Evolutionary conservation across 495 filamentous ascomycete species (phyloP).

Genomic region (Penicillium pancosmium): DNA sequence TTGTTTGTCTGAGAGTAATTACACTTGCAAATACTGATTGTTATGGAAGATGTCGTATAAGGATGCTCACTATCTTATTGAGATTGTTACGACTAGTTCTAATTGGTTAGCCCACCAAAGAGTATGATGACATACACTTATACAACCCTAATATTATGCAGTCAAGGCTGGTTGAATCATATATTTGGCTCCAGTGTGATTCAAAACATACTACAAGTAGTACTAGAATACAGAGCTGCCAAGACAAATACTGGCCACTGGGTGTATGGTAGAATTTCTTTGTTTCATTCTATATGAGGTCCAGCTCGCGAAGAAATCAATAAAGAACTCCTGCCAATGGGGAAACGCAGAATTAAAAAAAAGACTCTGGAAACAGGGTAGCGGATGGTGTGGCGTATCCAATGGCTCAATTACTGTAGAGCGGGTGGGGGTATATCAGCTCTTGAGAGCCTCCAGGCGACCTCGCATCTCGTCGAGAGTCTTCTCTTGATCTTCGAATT

Average conservation of each 20-base stretch:
- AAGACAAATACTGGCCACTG: neutral
- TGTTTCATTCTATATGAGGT: slow-evolving; percentile 23
- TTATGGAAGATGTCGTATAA: too few relatives aligned
- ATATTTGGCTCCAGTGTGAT: too few relatives aligned
- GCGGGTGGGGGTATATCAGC: slow-evolving; percentile 48
- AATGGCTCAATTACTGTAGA: neutral
- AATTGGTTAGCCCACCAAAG: neutral
- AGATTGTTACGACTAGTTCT: neutral
- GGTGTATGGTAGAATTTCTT: slow-evolving; percentile 3
- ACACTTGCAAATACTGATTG: too few relatives aligned
- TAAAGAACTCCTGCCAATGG: slow-evolving; percentile 18
- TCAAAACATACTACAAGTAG: too few relatives aligned
- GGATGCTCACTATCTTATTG: neutral
- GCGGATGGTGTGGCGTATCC: neutral
- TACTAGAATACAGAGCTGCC: neutral
- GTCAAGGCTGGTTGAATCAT: too few relatives aligned
- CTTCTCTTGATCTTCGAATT: slow-evolving; percentile 82
- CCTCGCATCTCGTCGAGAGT: slow-evolving; percentile 94
- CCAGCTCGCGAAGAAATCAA: slow-evolving; percentile 22
- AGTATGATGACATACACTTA: too few relatives aligned
- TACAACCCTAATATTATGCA: too few relatives aligned
- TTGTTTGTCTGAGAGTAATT: neutral
- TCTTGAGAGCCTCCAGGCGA: slow-evolving; percentile 86
- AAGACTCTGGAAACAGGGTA: neutral
- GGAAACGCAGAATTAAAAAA: slow-evolving; percentile 7